phyloP scores from a whole-genome alignment of 2,329 filamentous ascomycete species.

The Aspergillus aculeatus region DNA sequence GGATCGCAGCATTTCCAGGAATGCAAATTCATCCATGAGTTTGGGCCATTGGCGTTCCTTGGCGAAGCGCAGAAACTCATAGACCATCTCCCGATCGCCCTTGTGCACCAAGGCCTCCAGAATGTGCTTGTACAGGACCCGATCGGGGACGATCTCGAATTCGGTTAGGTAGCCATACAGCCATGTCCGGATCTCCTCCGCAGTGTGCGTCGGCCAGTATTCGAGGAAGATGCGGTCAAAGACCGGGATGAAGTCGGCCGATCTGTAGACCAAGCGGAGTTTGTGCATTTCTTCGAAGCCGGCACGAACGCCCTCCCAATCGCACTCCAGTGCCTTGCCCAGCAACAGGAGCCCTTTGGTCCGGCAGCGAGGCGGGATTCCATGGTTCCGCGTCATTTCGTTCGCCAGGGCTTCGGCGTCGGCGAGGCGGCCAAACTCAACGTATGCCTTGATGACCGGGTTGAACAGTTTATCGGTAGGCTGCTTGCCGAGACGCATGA shows the following conservation, averaged over 20 bases:
- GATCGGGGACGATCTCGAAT: conserved; percentile 38
- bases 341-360: conserved; percentile 40
- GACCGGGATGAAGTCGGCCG: conserved; percentile 30
- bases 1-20: conserved; percentile 34
- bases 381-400: conserved; percentile 35
- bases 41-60: conserved; percentile 35
- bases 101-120: conserved; percentile 42
- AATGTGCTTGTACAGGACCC: conserved; percentile 41
- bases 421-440: conserved; percentile 37
- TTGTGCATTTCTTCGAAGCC: conserved; percentile 40
- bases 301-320: conserved; percentile 42
- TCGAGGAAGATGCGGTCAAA: conserved; percentile 45
- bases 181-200: conserved; percentile 35
- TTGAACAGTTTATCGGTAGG: conserved; percentile 42
- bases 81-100: conserved; percentile 33
- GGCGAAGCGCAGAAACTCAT: conserved; percentile 32
- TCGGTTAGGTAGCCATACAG: conserved; percentile 36
- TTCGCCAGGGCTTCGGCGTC: conserved; percentile 37
- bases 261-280: conserved; percentile 29
- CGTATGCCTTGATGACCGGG: conserved; percentile 40
- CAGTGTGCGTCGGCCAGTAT: conserved; percentile 40
- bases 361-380: conserved; percentile 31
- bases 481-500: conserved; percentile 29
- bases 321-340: conserved; percentile 36
- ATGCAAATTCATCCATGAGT: conserved; percentile 28